Conservation (phyloP, 495 filamentous ascomycete species). For the Xylaria longipes region DNA sequence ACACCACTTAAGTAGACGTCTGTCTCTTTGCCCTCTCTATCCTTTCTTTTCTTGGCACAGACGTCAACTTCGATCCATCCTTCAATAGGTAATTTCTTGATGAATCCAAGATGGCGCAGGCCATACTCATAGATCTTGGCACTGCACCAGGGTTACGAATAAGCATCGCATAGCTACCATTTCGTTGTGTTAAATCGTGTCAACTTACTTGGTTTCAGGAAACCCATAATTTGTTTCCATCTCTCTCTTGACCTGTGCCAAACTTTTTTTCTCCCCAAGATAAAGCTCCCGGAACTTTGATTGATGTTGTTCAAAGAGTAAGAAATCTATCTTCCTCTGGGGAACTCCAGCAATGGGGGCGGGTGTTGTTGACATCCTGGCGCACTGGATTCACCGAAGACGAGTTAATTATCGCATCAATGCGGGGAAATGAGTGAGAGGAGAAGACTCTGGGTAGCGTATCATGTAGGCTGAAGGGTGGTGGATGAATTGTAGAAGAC, state of each 20-base stretch:
- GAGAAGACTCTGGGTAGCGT: no score
- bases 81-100: not conserved
- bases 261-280: not conserved
- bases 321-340: not conserved
- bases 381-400: not conserved
- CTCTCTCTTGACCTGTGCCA: not conserved
- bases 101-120: not conserved
- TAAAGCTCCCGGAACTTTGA: not conserved
- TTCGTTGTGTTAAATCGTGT: not conserved
- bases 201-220: conserved; percentile 1
- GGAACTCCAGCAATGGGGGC: not conserved
- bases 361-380: not conserved
- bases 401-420: not conserved
- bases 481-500: no score
- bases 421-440: not conserved
- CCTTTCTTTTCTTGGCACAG: conserved; percentile 4
- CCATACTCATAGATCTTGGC: not conserved
- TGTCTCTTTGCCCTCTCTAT: conserved; percentile 3
- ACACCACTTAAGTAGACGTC: not conserved
- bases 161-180: not conserved
- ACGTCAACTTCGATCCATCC: not conserved
- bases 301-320: not conserved
- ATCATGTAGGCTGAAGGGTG: not conserved
- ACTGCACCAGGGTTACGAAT: not conserved
- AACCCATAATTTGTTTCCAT: not conserved